Percentiles rank a stretch among this genome's conserved stretches.
These are phyloP conservation scores for Podospora fimiseda DNA, from an alignment of 495 filamentous ascomycete species.

Conservation along the genomic window DNA sequence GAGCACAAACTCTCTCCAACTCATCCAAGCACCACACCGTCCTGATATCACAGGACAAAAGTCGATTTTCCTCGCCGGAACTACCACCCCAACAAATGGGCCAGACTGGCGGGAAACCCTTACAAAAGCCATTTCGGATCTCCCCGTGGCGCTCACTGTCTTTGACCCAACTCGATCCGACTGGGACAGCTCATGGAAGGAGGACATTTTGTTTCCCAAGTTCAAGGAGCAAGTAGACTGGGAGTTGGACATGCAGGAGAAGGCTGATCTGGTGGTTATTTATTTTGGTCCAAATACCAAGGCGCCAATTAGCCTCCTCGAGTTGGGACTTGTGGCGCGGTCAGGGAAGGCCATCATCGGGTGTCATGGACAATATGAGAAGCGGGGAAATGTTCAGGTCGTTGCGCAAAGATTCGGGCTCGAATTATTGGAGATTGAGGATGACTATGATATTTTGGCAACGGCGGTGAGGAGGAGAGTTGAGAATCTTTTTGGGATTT, in stretches of 20 bases:
- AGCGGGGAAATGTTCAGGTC: constrained; percentile 51
- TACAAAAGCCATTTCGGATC: constrained; percentile 25
- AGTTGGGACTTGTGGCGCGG: constrained; percentile 39
- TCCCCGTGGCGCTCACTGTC: constrained; percentile 51
- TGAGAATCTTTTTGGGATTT: no score
- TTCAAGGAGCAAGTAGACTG: constrained; percentile 52
- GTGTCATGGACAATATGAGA: constrained; percentile 47
- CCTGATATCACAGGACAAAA: constrained; percentile 18
- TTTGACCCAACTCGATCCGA: constrained; percentile 51
- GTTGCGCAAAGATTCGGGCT: constrained; percentile 43
- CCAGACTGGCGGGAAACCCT: constrained; percentile 39
- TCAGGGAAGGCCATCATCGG: constrained; percentile 44
- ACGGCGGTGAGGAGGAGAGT: not conserved
- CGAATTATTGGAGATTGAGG: constrained; percentile 28
- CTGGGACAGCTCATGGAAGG: constrained; percentile 49
- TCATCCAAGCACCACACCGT: constrained; percentile 31
- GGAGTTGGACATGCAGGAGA: constrained; percentile 52
- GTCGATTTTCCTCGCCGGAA: constrained; percentile 41
- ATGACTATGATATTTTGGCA: constrained; percentile 10
- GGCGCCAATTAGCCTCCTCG: constrained; percentile 24
- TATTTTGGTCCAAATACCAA: constrained; percentile 43
- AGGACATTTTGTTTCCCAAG: constrained; percentile 36
- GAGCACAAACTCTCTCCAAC: not conserved
- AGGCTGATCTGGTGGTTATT: constrained; percentile 47
- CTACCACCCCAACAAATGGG: constrained; percentile 23